Conservation (phyloP, 805 yeast genomes). For the Metschnikowia sp. region DNA sequence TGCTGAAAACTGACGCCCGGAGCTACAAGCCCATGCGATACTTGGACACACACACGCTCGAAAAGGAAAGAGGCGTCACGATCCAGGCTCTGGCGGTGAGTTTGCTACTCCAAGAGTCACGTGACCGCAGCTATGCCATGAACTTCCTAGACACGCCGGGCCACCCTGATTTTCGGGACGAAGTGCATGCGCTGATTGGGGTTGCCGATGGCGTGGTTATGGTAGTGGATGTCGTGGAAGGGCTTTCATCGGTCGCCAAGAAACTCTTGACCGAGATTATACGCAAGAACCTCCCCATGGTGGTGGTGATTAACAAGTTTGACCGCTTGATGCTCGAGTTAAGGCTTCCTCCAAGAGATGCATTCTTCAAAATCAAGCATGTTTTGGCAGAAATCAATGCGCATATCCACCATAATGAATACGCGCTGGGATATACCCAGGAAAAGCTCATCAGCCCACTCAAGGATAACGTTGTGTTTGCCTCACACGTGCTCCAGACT, state of each 20-base stretch:
- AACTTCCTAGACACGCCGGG: conserved; percentile 90
- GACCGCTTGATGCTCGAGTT: conserved; percentile 84
- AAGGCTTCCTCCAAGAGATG: conserved; percentile 67
- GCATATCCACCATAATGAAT: conserved; percentile 38
- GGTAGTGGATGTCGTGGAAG: conserved; percentile 85
- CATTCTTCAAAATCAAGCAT: conserved; percentile 63
- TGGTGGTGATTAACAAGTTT: conserved; percentile 70
- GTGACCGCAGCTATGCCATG: conserved; percentile 50
- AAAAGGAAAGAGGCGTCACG: conserved; percentile 66
- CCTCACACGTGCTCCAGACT: conserved; percentile 60
- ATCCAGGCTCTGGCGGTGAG: conserved; percentile 63
- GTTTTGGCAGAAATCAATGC: conserved; percentile 63
- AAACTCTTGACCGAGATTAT: conserved; percentile 51
- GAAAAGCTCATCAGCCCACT: conserved; percentile 52
- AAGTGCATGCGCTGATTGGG: conserved; percentile 53
- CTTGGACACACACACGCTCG: conserved; percentile 70
- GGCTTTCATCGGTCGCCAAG: conserved; percentile 57
- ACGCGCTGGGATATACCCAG: conserved; percentile 24
- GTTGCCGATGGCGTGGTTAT: conserved; percentile 64
- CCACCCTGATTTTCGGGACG: conserved; percentile 80
- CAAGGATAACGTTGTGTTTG: conserved; percentile 66
- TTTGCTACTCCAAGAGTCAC: conserved; percentile 51
- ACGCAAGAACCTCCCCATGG: conserved; percentile 47
- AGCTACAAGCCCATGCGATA: conserved; percentile 53
- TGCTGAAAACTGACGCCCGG: conserved; percentile 28